Evolutionary conservation across 2,329 filamentous ascomycete species (phyloP), one percentile per base, ranked within the genome.

Genomic region (Cercospora sp.): DNA sequence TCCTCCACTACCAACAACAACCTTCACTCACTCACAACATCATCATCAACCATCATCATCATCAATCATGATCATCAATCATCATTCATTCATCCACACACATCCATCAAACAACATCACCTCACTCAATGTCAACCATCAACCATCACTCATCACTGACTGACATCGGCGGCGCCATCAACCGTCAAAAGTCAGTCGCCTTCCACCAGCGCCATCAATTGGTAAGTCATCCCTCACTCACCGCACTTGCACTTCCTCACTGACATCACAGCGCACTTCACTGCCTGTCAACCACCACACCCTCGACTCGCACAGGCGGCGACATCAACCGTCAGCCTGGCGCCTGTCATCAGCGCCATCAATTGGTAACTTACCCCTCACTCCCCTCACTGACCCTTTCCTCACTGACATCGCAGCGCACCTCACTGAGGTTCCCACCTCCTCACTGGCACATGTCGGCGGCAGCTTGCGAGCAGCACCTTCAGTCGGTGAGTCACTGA

Each of bases 1-100:
- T 28, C 48, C 10, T 51, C 60, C 23, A 62, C 26, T 23, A 57
- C 36, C 61, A 57, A 33, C 60, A 63, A 20, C 60, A 51, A 18
- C 36, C 45, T 16, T 51, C 60, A 51, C 28, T 28, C 13, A 62
- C 40, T 26, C 48, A 53, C 20, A 53, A n/a, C 36, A 40, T 40
- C 36, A 40, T 40, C 36, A 40, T 40, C 16, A 40, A n/a, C 5
- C 16, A n/a, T n/a, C 16, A n/a, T 8, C 36, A 40, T 16, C 33
- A 16, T 40, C 33, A 40, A 16, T 40, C 53, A 30, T 23, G 13
- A 58, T 58, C 53, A 57, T 31, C 28, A 28, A 57, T 7, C 26
- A 58, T 33, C 53, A 18, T 18, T 58, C 55, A 58, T 28, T 58
- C 55, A 59, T 30, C 23, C 12, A 53, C 55, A 59, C 55, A 36